These are phyloP conservation scores for Waltergamsia citrina DNA, from an alignment of 2,329 filamentous ascomycete genomes.

Conservation along the genomic window DNA sequence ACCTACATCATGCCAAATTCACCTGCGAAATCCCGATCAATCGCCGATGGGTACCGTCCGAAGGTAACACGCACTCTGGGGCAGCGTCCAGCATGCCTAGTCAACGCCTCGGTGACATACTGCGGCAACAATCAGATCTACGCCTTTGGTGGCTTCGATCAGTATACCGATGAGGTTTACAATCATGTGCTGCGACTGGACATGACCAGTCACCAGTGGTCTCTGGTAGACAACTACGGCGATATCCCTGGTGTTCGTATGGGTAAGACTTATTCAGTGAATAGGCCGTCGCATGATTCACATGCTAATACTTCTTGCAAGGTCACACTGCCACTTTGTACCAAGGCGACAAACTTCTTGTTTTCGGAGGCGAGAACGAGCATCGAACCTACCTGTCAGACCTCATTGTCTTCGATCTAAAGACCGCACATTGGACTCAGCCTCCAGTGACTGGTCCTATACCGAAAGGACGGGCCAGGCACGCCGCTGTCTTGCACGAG, in stretches of 20 bases:
- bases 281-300: background rate
- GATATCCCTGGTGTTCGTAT: constrained; percentile 96
- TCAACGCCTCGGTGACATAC: constrained; percentile 98
- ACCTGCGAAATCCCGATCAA: constrained; percentile 56
- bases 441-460: constrained; percentile 77
- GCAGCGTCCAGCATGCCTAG: constrained; percentile 82
- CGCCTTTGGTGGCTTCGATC: constrained; percentile 96
- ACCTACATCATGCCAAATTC: constrained; percentile 90
- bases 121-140: constrained; percentile 97
- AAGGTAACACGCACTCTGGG: constrained; percentile 71
- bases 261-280: constrained; percentile 48
- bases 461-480: constrained; percentile 82
- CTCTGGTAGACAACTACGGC: constrained; percentile 93
- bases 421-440: constrained; percentile 91
- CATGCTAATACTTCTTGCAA: constrained; percentile 20
- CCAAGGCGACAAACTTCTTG: constrained; percentile 87
- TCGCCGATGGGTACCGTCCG: constrained; percentile 70
- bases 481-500: constrained; percentile 89
- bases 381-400: constrained; percentile 93
- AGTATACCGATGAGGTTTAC: constrained; percentile 98
- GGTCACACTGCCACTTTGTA: constrained; percentile 93
- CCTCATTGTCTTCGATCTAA: constrained; percentile 90
- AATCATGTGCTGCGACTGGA: constrained; percentile 92
- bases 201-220: constrained; percentile 84
- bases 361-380: constrained; percentile 97